Evolutionary conservation across 352 stramenopile species (phyloP).

Genomic region (Phytopythium boreale): DNA sequence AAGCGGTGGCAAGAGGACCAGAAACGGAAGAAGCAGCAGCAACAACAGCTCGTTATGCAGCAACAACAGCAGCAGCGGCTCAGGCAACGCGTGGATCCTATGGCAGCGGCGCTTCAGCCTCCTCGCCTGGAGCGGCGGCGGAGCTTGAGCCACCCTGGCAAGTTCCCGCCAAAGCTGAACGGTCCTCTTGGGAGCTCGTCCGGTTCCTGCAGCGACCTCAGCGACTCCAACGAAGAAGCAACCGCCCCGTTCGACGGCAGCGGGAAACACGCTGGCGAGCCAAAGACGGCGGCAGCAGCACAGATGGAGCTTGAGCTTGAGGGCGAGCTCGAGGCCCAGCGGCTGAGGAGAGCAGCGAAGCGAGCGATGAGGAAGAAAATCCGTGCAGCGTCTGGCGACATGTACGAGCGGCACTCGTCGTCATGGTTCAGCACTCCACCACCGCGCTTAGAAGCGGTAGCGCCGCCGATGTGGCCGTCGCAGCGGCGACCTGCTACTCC

Average conservation of each 20-base stretch:
- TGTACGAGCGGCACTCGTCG: conserved; percentile 34
- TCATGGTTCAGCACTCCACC: conserved; percentile 6
- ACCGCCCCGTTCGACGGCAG: conserved; percentile 8
- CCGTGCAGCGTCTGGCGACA: conserved; percentile 31
- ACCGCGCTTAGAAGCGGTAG: neutral
- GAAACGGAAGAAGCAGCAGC: conserved; percentile 48
- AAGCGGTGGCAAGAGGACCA: conserved; percentile 75
- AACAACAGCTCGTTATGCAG: conserved; percentile 15
- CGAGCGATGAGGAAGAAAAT: conserved; percentile 33
- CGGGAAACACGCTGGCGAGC: neutral
- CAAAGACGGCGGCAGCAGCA: conserved; percentile 5
- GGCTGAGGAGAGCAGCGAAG: conserved; percentile 18
- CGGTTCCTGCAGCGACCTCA: conserved; percentile 18
- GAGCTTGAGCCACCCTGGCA: conserved; percentile 38
- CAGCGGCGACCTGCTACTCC: conserved; percentile 4
- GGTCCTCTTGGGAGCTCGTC: conserved; percentile 12
- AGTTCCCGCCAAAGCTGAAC: conserved; percentile 10
- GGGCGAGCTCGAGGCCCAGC: conserved; percentile 12
- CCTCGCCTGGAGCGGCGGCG: conserved; percentile 21
- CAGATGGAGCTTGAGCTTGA: conserved; percentile 33
- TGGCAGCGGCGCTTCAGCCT: conserved; percentile 7
- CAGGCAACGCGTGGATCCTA: neutral
- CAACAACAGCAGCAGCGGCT: conserved; percentile 21
- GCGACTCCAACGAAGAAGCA: conserved; percentile 20
- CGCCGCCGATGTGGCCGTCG: neutral